These are phyloP conservation scores for Lasiodiplodia citricola DNA, from an alignment of 2,329 filamentous ascomycete species.

Conservation along the genomic window DNA sequence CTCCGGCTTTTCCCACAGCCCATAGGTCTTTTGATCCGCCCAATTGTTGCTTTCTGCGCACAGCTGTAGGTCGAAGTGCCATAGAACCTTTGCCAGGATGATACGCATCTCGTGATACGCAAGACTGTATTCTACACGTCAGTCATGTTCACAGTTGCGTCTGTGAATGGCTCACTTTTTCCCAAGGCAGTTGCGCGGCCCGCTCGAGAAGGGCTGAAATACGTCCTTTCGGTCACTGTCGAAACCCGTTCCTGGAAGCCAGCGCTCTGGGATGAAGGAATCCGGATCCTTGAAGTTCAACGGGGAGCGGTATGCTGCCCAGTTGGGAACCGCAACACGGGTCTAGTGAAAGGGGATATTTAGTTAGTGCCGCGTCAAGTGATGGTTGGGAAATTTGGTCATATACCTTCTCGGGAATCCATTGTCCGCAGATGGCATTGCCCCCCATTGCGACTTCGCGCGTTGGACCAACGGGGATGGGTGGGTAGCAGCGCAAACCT, in stretches of 20 bases:
- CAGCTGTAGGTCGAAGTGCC: conserved; percentile 46
- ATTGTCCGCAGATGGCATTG: conserved; percentile 42
- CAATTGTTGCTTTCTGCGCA: conserved; percentile 38
- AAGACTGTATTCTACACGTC: conserved; percentile 30
- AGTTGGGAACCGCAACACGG: conserved; percentile 30
- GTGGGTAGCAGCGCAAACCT: conserved; percentile 49
- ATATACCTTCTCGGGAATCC: conserved; percentile 39
- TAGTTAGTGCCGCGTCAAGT: not conserved
- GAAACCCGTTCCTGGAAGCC: conserved; percentile 40
- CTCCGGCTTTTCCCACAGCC: conserved; percentile 44
- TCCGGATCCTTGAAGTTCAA: conserved; percentile 43
- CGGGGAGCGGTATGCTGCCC: conserved; percentile 18
- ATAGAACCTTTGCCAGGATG: conserved; percentile 44
- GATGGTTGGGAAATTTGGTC: not conserved
- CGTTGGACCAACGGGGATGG: conserved; percentile 41
- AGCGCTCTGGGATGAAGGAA: conserved; percentile 49
- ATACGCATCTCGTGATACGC: conserved; percentile 50
- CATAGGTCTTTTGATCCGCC: conserved; percentile 40
- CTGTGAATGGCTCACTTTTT: conserved; percentile 39
- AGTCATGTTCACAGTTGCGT: not conserved
- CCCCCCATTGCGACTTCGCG: conserved; percentile 43
- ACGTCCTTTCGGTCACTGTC: conserved; percentile 39
- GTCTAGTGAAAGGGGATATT: not conserved
- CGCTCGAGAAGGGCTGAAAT: conserved; percentile 52
- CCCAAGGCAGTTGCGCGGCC: conserved; percentile 46